Evolutionary conservation across 371 early-diverging fungal genomes (phyloP).

Genomic region (Rhizopus stolonifer): DNA sequence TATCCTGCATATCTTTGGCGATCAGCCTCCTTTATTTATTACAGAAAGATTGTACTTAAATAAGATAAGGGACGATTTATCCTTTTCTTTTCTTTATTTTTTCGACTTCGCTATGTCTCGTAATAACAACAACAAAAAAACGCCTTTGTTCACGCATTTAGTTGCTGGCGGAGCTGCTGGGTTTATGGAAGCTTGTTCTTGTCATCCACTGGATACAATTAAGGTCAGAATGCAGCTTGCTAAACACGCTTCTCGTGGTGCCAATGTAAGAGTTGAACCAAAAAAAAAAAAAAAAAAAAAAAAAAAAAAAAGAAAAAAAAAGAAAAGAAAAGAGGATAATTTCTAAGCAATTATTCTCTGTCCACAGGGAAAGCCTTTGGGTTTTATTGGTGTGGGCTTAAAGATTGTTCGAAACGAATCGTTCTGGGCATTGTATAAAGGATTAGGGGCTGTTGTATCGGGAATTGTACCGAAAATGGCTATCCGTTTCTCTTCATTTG

Average conservation of each 20-base stretch:
- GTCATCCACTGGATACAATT: constrained; percentile 97
- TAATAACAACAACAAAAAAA: constrained; percentile 41
- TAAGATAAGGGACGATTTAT: no score
- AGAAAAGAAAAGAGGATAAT: no score
- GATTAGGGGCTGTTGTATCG: constrained; percentile 95
- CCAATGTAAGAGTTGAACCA: constrained; percentile 50
- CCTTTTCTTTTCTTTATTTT: no score
- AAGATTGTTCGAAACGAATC: constrained; percentile 89
- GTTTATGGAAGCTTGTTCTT: constrained; percentile 88
- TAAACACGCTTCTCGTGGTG: constrained; percentile 45
- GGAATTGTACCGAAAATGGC: constrained; percentile 99
- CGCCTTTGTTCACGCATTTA: constrained; percentile 66
- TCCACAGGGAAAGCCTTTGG: constrained; percentile 45
- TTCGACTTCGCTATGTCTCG: no score
- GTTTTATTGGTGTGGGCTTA: constrained; percentile 83
- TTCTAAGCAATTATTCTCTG: no score
- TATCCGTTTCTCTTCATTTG: constrained; percentile 96
- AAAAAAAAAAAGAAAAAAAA: no score
- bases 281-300: no score
- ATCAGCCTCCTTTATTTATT: no score
- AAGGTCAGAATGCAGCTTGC: constrained; percentile 93
- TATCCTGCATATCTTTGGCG: no score
- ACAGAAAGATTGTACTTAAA: no score
- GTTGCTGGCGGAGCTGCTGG: constrained; percentile 94
- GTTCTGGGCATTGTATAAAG: constrained; percentile 92